Base-by-base conservation (phyloP, 1,139 yeast genomes). In the Pichia sp. region DNA sequence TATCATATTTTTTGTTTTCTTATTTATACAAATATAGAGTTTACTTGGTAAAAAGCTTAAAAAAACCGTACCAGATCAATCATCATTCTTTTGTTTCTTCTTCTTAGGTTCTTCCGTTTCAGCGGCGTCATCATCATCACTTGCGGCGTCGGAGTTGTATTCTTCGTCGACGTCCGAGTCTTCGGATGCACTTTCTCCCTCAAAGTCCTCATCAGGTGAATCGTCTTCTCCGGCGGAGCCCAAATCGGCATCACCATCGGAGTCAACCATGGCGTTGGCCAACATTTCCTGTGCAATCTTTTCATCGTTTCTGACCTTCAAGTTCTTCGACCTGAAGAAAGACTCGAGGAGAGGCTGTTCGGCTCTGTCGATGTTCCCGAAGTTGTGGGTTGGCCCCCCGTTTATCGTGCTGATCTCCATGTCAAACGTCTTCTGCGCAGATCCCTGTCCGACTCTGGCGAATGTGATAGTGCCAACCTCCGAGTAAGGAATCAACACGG, bases 351-450 rank as follows among this genome's bases (percentile, higher is more conserved):
- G 74, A 54, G 80, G 84, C 70, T 92, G 98, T 68, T 93, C 99
- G 62, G 90, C 97, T 67, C 91, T 83, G 60, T 87, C 87, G 63
- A 93, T 88, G 67, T 88, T 89, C 58, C 96, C 95, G 71, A 93
- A 93, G 51, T 84, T 84, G 64, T 92, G 95, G 29, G 88, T 78
- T 55, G 82, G 84, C 58, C 81, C 81, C 44, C 85, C 83, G 42
- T 83, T 80, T 63, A 85, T 79, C 58, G 92, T 75, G 45, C 78
- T 78, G 51, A 93, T 83, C 63, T 93, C 95, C 73, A 93, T 75
- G 72, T 95, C 99, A 71, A 95, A 95, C 0, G 99, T 93, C 68
- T 97, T 83, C 2, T 95, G 86, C 1, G 87, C 82, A 1, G 87
- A 81, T 1, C 91, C 84, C 48, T 85, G 82, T 14, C 96, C 96